Evolutionary conservation across 1,284 basidiomycete genomes (phyloP).

Genomic region (Irpex sp.): DNA sequence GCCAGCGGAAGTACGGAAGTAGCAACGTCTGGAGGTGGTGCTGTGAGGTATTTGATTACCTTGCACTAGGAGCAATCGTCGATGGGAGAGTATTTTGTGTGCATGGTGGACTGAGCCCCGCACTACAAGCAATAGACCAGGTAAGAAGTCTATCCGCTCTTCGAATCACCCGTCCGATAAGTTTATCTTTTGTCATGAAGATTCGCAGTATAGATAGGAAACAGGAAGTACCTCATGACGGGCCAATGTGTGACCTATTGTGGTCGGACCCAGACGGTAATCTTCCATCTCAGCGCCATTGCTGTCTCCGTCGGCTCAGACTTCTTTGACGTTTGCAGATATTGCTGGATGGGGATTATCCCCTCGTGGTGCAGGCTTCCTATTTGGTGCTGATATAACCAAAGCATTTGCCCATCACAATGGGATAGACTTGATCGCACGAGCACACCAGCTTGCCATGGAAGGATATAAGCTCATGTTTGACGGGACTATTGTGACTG

Average conservation of each 20-base stretch:
- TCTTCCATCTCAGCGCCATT: slow-evolving; percentile 1
- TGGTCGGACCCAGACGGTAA: slow-evolving; percentile 98
- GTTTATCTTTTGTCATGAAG: slow-evolving; percentile 36
- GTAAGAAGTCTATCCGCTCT: slow-evolving; percentile 38
- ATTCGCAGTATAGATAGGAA: slow-evolving; percentile 95
- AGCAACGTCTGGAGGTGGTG: slow-evolving; percentile 98
- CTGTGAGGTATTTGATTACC: slow-evolving; percentile 98
- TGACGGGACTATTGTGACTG: slow-evolving; percentile 92
- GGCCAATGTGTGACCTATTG: slow-evolving; percentile 96
- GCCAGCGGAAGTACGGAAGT: slow-evolving; percentile 93
- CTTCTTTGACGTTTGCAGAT: slow-evolving; percentile 40
- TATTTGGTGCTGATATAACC: slow-evolving; percentile 93
- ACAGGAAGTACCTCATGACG: slow-evolving; percentile 99
- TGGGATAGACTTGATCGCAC: slow-evolving; percentile 90
- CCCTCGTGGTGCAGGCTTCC: slow-evolving; percentile 93
- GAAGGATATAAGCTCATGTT: slow-evolving; percentile 99
- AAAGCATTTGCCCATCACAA: slow-evolving; percentile 89
- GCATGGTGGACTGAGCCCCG: slow-evolving; percentile 92
- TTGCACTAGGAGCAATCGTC: slow-evolving; percentile 91
- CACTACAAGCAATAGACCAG: slow-evolving; percentile 82
- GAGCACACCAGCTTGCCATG: slow-evolving; percentile 98
- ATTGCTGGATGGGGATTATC: slow-evolving; percentile 94
- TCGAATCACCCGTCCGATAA: neutral
- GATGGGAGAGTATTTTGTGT: slow-evolving; percentile 93
- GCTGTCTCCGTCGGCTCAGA: neutral